These are phyloP conservation scores for Tubosaeta sp. DNA, from an alignment of 768 basidiomycete genomes.

Conservation along the genomic window DNA sequence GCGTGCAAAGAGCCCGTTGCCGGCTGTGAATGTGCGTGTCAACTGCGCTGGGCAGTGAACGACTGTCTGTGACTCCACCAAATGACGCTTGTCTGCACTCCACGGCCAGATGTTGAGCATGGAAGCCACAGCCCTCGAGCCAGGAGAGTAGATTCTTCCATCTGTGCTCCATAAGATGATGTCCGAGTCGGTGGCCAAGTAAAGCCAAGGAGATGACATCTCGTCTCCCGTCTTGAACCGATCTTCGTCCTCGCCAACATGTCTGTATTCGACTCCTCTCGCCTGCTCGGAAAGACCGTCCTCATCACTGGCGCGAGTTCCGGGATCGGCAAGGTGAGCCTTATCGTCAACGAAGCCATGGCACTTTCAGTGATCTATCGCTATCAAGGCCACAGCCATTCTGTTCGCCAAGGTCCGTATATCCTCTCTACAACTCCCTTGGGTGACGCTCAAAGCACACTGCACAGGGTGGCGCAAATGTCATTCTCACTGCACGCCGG, in stretches of 20 bases:
- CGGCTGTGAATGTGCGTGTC: conserved; percentile 35
- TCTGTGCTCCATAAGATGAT: too few relatives aligned
- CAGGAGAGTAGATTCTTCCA: conserved; percentile 53
- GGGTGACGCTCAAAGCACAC: not conserved
- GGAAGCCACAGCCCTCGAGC: conserved; percentile 48
- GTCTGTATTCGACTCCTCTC: conserved; percentile 79
- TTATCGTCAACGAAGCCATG: not conserved
- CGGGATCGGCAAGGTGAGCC: conserved; percentile 84
- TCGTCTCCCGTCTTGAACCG: too few relatives aligned
- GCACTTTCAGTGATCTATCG: not conserved
- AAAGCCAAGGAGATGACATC: too few relatives aligned
- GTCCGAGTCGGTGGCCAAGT: too few relatives aligned
- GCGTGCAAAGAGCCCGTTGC: conserved; percentile 65
- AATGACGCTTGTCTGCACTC: conserved; percentile 46
- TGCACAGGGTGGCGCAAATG: conserved; percentile 74
- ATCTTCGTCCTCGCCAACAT: conserved; percentile 33
- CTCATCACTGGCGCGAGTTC: conserved; percentile 87
- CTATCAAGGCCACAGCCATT: conserved; percentile 70
- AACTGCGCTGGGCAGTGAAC: not conserved
- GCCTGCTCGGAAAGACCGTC: conserved; percentile 79
- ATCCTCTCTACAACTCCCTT: not conserved
- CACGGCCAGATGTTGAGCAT: conserved; percentile 41
- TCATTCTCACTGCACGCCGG: conserved; percentile 81
- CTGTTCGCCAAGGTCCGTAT: conserved; percentile 76
- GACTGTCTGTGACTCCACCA: conserved; percentile 38